Percentiles rank a stretch among this genome's conserved stretches.
phyloP scores from a whole-genome alignment of 306 rosid species.

The Calophaca sinica region DNA sequence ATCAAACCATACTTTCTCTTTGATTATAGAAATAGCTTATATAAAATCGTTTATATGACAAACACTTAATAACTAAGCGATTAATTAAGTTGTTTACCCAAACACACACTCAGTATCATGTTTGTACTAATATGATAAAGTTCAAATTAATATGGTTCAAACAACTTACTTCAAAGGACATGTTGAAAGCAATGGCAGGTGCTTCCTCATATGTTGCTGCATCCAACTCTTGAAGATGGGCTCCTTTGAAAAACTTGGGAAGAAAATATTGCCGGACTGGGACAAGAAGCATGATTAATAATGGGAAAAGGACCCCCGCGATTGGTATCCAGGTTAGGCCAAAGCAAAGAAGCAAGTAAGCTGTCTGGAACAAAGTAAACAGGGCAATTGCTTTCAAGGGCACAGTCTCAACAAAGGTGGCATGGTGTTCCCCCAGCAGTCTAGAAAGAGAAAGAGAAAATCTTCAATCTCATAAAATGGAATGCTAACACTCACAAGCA shows the following conservation, averaged over 20 bases:
- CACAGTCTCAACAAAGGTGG: constrained; percentile 81
- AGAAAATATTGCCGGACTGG: constrained; percentile 89
- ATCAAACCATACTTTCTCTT: too few relatives aligned
- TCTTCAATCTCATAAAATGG: constrained; percentile 36
- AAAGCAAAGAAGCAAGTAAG: constrained; percentile 87
- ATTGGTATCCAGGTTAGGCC: constrained; percentile 96
- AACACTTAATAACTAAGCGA: too few relatives aligned
- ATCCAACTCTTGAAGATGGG: constrained; percentile 92
- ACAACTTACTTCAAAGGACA: constrained; percentile 74
- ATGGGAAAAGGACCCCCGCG: constrained; percentile 93
- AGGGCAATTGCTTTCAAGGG: constrained; percentile 82
- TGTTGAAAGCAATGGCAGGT: constrained; percentile 79
- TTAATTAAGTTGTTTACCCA: too few relatives aligned
- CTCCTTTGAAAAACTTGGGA: constrained; percentile 82
- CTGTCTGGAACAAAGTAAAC: constrained; percentile 88
- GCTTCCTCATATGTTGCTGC: constrained; percentile 92
- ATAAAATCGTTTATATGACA: too few relatives aligned
- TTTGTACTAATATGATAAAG: not conserved
- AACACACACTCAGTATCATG: not conserved
- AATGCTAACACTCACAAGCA: constrained; percentile 27
- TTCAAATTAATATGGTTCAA: constrained; percentile 30
- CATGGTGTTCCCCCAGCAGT: constrained; percentile 82
- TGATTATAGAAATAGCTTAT: too few relatives aligned
- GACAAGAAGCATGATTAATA: constrained; percentile 97
- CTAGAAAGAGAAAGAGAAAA: constrained; percentile 56